Evolutionary conservation across 768 basidiomycete genomes (phyloP).

Genomic region (Pulveroboletus sp.): DNA sequence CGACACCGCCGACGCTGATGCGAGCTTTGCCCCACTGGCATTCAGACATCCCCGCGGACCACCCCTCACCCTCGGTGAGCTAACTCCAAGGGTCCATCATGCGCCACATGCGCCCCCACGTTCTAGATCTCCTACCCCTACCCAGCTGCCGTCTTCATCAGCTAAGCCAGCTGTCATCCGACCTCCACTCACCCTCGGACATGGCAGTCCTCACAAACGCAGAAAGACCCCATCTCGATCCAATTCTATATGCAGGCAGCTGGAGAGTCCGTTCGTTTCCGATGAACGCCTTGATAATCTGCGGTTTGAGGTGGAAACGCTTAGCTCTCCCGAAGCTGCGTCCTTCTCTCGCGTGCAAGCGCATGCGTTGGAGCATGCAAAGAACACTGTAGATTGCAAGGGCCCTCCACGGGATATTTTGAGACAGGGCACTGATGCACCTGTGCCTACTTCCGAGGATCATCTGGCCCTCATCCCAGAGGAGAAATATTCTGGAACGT

Average conservation of each 20-base stretch:
- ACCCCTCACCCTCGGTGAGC: slow-evolving; percentile 37
- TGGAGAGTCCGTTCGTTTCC: slow-evolving; percentile 19
- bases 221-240: slow-evolving; percentile 4
- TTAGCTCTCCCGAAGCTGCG: slow-evolving; percentile 9
- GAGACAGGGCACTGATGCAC: background rate
- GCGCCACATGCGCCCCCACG: background rate
- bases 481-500: background rate
- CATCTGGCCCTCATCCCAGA: background rate
- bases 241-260: background rate
- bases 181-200: slow-evolving; percentile 10
- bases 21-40: slow-evolving; percentile 37
- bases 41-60: slow-evolving; percentile 26
- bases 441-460: slow-evolving; percentile 1
- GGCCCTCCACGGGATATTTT: background rate
- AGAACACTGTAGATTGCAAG: background rate
- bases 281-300: slow-evolving; percentile 26
- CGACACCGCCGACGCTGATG: slow-evolving; percentile 25
- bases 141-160: slow-evolving; percentile 3
- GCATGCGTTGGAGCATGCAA: background rate
- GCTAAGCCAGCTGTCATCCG: slow-evolving; percentile 15
- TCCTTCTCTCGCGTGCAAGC: slow-evolving; percentile 5
- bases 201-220: slow-evolving; percentile 13
- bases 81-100: slow-evolving; percentile 37
- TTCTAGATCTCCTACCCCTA: slow-evolving; percentile 13
- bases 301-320: slow-evolving; percentile 14